Evolutionary conservation across 805 yeast species (phyloP).

Genomic region (Wickerhamiella dianesei): DNA sequence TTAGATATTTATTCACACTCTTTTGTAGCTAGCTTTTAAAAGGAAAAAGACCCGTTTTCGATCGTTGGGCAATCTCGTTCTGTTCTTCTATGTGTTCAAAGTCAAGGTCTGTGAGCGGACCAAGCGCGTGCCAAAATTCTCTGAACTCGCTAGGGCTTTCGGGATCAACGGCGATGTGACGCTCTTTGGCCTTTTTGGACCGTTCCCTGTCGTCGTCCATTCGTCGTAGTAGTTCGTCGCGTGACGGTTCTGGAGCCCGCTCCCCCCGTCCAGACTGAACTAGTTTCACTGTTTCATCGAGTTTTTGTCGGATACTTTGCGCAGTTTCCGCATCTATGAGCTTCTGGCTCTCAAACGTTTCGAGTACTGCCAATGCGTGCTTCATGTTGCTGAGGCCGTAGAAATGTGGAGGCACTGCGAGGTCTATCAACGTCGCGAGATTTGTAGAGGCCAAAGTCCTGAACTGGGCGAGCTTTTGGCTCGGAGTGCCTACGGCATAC

Average conservation of each 20-base stretch:
- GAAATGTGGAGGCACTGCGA: slow-evolving; percentile 11
- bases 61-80: slow-evolving; percentile 35
- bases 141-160: slow-evolving; percentile 42
- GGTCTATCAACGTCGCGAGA: slow-evolving; percentile 2
- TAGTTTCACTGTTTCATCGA: slow-evolving; percentile 1
- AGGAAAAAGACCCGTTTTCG: slow-evolving; percentile 24
- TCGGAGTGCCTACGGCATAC: slow-evolving; percentile 30
- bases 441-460: neutral
- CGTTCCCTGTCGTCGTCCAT: slow-evolving; percentile 92
- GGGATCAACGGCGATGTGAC: slow-evolving; percentile 48
- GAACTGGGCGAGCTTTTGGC: neutral
- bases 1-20: neutral
- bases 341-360: neutral
- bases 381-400: slow-evolving; percentile 8
- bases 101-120: slow-evolving; percentile 33
- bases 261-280: slow-evolving; percentile 6
- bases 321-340: slow-evolving; percentile 2
- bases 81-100: slow-evolving; percentile 40
- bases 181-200: slow-evolving; percentile 67
- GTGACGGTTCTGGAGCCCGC: slow-evolving; percentile 21
- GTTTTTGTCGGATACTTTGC: neutral
- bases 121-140: slow-evolving; percentile 28
- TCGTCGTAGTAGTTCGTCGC: slow-evolving; percentile 50
- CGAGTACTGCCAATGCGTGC: slow-evolving; percentile 2
- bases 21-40: neutral